phyloP scores from a whole-genome alignment of 306 rosid genomes.

The Phaseolus lunatus region DNA sequence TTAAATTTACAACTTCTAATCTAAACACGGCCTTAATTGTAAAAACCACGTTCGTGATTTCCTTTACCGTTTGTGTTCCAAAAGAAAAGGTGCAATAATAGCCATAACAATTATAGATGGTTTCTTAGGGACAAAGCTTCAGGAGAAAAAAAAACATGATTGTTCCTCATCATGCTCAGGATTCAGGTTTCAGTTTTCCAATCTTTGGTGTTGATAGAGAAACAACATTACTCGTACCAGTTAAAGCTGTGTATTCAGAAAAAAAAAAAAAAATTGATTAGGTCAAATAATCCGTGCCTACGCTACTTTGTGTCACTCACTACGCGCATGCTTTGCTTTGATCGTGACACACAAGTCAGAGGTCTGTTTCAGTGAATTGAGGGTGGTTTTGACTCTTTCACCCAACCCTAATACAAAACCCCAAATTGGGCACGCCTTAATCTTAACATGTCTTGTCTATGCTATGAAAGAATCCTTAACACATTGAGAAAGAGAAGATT shows the following conservation, averaged over 20 bases:
- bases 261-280: too few species aligned
- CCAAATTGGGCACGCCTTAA: conserved; percentile 40
- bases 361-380: conserved; percentile 40
- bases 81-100: not conserved
- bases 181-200: conserved; percentile 7
- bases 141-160: not conserved
- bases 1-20: too few species aligned
- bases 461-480: not conserved
- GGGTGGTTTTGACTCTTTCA: conserved; percentile 50
- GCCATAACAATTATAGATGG: not conserved
- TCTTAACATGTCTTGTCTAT: conserved; percentile 46
- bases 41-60: not conserved
- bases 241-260: not conserved
- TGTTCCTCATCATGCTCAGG: not conserved
- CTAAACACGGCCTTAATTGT: too few species aligned
- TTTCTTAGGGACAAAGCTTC: not conserved
- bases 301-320: conserved; percentile 24
- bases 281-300: conserved; percentile 8
- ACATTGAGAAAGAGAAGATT: not conserved
- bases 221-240: not conserved
- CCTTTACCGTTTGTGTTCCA: not conserved
- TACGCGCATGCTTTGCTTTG: conserved; percentile 59
- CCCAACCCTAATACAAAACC: conserved; percentile 15
- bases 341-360: conserved; percentile 58
- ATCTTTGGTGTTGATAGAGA: not conserved